Conservation (phyloP, 2,329 filamentous ascomycete species). For the Colletotrichum lupini region DNA sequence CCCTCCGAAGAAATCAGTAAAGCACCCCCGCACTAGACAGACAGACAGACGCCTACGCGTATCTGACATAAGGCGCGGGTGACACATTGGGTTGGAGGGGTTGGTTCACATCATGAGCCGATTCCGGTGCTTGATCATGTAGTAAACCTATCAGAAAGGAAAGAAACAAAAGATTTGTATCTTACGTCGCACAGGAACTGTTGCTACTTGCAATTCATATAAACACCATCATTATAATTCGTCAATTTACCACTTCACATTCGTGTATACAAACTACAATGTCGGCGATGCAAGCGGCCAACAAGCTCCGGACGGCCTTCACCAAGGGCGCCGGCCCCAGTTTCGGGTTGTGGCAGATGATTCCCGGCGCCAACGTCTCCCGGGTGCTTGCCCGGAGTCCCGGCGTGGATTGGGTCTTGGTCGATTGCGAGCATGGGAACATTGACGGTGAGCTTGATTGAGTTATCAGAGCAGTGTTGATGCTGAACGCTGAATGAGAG, state of each 20-base stretch:
- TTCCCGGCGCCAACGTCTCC: constrained; percentile 70
- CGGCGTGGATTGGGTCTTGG: constrained; percentile 75
- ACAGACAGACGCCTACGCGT: neutral
- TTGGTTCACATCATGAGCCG: neutral
- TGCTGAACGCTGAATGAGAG: neutral
- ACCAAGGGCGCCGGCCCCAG: constrained; percentile 57
- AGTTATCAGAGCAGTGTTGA: no score
- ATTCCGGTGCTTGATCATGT: neutral
- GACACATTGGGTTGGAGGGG: neutral
- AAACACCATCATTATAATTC: no score
- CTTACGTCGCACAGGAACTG: neutral
- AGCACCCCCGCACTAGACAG: neutral
- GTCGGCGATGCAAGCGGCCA: constrained; percentile 55
- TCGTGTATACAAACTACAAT: neutral
- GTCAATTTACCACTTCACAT: no score
- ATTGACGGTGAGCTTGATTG: constrained; percentile 54
- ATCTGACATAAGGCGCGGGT: neutral
- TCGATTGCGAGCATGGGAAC: constrained; percentile 66
- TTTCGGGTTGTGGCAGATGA: constrained; percentile 72
- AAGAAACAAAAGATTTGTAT: neutral
- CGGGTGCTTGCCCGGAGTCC: constrained; percentile 68
- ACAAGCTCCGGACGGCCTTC: constrained; percentile 62
- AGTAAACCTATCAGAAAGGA: neutral
- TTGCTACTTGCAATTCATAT: neutral
- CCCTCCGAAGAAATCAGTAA: neutral